Evolutionary conservation across 352 stramenopile species (phyloP).

Genomic region (Halophytophthora batemanensis): DNA sequence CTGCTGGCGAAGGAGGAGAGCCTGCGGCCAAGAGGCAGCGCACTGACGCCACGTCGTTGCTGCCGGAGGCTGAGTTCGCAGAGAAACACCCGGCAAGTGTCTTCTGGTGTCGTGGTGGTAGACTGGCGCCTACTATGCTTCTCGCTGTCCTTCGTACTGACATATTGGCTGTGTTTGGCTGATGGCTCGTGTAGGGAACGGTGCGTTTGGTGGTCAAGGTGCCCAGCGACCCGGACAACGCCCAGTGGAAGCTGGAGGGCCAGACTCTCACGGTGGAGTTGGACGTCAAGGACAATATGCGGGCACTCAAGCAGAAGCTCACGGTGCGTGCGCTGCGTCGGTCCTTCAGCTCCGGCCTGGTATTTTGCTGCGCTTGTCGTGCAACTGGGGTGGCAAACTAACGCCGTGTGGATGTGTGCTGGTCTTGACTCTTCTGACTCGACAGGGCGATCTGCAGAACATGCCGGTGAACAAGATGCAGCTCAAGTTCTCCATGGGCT

Average conservation of each 20-base stretch:
- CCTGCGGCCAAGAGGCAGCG: slow-evolving; percentile 71
- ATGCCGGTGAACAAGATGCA: slow-evolving; percentile 97
- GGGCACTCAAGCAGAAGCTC: slow-evolving; percentile 91
- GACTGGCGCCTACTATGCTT: not conserved
- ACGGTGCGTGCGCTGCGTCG: slow-evolving; percentile 31
- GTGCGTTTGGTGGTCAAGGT: slow-evolving; percentile 76
- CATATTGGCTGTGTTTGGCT: slow-evolving; percentile 3
- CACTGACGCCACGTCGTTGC: slow-evolving; percentile 48
- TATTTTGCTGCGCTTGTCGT: too few species aligned
- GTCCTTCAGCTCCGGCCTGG: slow-evolving; percentile 1
- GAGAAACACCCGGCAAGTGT: slow-evolving; percentile 61
- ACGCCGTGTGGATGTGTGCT: slow-evolving; percentile 3
- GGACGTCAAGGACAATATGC: slow-evolving; percentile 88
- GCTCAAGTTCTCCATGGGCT: slow-evolving; percentile 89
- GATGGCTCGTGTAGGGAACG: slow-evolving; percentile 33
- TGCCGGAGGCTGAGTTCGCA: slow-evolving; percentile 83
- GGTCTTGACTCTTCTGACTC: not conserved
- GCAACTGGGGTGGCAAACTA: not conserved
- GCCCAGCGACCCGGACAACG: slow-evolving; percentile 85
- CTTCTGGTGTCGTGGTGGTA: not conserved
- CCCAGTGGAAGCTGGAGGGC: slow-evolving; percentile 92
- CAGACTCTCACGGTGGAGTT: slow-evolving; percentile 89
- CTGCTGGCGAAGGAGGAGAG: slow-evolving; percentile 36
- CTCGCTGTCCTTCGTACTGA: slow-evolving; percentile 5
- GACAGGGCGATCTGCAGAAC: slow-evolving; percentile 65